A percentile compares a stretch with the other conserved stretches of the same genome.
Conservation (phyloP, 192 early-diverging fungal species). For the Chytriomyces sp. region DNA sequence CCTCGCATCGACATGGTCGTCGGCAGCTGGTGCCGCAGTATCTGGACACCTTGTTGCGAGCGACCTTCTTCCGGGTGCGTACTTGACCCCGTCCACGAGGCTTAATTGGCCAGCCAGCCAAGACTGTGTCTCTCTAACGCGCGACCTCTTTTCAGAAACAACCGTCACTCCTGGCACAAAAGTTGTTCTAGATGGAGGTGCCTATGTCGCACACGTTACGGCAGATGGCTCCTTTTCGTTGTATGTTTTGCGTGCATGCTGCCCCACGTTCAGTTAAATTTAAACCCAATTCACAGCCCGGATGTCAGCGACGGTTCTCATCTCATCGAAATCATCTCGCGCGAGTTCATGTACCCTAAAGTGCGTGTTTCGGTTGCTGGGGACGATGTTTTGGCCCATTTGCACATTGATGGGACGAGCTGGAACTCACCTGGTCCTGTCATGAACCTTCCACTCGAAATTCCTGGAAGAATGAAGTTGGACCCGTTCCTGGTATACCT, state of each 20-base stretch:
- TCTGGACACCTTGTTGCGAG: slow-evolving; percentile 21
- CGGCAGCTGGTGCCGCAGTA: not conserved
- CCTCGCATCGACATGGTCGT: too few species aligned
- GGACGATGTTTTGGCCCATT: slow-evolving; percentile 25
- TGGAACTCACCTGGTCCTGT: slow-evolving; percentile 33
- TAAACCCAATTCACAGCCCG: slow-evolving; percentile 22
- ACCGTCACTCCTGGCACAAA: slow-evolving; percentile 36
- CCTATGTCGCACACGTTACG: slow-evolving; percentile 36
- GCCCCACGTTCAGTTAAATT: not conserved
- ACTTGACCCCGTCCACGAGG: not conserved
- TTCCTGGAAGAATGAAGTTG: slow-evolving; percentile 10
- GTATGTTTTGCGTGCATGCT: not conserved
- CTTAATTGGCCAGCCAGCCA: not conserved
- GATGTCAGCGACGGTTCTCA: slow-evolving; percentile 49
- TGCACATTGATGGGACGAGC: slow-evolving; percentile 36
- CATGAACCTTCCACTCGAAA: slow-evolving; percentile 32
- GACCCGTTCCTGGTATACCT: slow-evolving; percentile 36
- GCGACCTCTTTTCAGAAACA: slow-evolving; percentile 7
- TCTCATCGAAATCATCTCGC: slow-evolving; percentile 42
- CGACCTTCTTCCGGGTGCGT: slow-evolving; percentile 22
- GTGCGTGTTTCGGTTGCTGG: slow-evolving; percentile 36
- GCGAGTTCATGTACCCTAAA: slow-evolving; percentile 40
- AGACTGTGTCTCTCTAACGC: not conserved
- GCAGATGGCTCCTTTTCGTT: slow-evolving; percentile 46
- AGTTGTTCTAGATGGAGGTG: slow-evolving; percentile 44